These are phyloP conservation scores for Plantago coronopus DNA, from an alignment of 305 asterid genomes.

Conservation along the genomic window DNA sequence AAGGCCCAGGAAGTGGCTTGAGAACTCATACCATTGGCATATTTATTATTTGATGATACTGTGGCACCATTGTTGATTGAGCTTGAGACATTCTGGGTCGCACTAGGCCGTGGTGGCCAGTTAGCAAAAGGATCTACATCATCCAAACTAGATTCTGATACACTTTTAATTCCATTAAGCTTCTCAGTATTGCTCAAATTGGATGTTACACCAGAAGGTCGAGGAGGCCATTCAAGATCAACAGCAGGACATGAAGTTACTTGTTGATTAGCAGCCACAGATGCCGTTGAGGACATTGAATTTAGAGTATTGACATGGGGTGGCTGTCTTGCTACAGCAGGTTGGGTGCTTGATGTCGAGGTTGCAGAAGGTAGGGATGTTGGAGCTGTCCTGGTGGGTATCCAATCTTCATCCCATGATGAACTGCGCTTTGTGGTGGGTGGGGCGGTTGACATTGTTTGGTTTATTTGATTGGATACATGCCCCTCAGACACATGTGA, in stretches of 20 bases:
- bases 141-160: slow-evolving; percentile 47
- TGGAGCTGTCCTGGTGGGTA: slow-evolving; percentile 57
- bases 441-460: slow-evolving; percentile 34
- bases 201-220: slow-evolving; percentile 38
- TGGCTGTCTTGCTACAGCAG: slow-evolving; percentile 42
- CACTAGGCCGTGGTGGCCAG: slow-evolving; percentile 84
- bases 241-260: slow-evolving; percentile 75
- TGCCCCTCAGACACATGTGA: slow-evolving; percentile 37
- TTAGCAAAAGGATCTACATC: slow-evolving; percentile 88
- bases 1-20: slow-evolving; percentile 63
- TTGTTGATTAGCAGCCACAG: slow-evolving; percentile 51
- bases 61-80: slow-evolving; percentile 42
- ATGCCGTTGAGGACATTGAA: slow-evolving; percentile 33
- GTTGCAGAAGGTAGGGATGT: slow-evolving; percentile 36
- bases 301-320: slow-evolving; percentile 32
- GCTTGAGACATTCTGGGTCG: slow-evolving; percentile 40
- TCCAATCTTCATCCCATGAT: slow-evolving; percentile 98
- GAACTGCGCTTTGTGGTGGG: slow-evolving; percentile 52
- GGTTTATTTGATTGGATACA: slow-evolving; percentile 50
- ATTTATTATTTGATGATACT: slow-evolving; percentile 32
- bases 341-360: slow-evolving; percentile 41
- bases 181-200: slow-evolving; percentile 35
- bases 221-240: slow-evolving; percentile 97
- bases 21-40: slow-evolving; percentile 46
- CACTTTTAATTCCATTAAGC: slow-evolving; percentile 40